Evolutionary conservation across 2,329 filamentous ascomycete species (phyloP).

Genomic region (Botrytis deweyae): DNA sequence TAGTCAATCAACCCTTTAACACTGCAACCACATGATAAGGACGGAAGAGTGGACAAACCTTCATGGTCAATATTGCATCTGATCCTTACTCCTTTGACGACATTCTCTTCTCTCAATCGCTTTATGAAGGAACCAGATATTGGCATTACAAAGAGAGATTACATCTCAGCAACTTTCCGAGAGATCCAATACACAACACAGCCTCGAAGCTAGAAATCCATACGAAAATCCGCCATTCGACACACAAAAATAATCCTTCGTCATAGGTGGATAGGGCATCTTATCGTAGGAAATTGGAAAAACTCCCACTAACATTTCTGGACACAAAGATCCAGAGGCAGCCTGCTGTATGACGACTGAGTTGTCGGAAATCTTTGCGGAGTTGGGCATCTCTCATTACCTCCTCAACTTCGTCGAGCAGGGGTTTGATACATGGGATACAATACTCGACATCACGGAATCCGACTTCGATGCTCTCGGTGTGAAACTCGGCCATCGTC

Average conservation of each 20-base stretch:
- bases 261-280: background rate
- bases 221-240: background rate
- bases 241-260: background rate
- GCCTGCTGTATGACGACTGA: conserved; percentile 47
- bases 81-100: background rate
- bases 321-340: conserved; percentile 39
- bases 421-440: conserved; percentile 84
- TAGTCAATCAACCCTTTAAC: background rate
- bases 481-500: conserved; percentile 77
- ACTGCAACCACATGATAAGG: background rate
- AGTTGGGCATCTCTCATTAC: conserved; percentile 78
- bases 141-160: conserved; percentile 10
- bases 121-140: conserved; percentile 6
- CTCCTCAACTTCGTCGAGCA: conserved; percentile 69
- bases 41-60: background rate
- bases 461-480: conserved; percentile 74
- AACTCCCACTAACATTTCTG: conserved; percentile 27
- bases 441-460: conserved; percentile 79
- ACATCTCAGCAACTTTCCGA: background rate
- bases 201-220: background rate
- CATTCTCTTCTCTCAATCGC: background rate
- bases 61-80: conserved; percentile 9
- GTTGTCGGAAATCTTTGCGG: conserved; percentile 65
- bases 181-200: background rate
- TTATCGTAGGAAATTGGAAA: background rate